These are phyloP conservation scores for Globisporangium echinulatum DNA, from an alignment of 352 stramenopile genomes.

Conservation along the genomic window DNA sequence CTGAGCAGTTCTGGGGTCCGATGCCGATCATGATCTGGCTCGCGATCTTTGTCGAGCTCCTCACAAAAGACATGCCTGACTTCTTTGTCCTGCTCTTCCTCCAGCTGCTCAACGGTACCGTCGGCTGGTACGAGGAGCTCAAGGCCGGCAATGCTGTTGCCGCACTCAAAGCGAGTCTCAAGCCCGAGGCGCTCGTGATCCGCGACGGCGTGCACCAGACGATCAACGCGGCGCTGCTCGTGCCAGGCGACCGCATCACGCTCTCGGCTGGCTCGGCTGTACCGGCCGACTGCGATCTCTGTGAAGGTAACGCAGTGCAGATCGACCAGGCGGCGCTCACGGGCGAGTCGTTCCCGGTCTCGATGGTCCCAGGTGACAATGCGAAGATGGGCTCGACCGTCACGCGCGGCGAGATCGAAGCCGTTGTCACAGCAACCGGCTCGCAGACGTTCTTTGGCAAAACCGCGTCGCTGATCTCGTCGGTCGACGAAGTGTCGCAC, in stretches of 20 bases:
- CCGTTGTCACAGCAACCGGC: slow-evolving; percentile 87
- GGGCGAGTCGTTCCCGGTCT: slow-evolving; percentile 93
- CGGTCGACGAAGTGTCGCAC: slow-evolving; percentile 71
- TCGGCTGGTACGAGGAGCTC: slow-evolving; percentile 76
- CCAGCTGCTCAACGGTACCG: slow-evolving; percentile 54
- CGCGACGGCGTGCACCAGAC: slow-evolving; percentile 86
- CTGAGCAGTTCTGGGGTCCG: slow-evolving; percentile 68
- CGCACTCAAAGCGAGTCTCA: slow-evolving; percentile 84
- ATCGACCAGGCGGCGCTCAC: slow-evolving; percentile 92
- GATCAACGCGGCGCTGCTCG: slow-evolving; percentile 86
- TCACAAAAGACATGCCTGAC: slow-evolving; percentile 44
- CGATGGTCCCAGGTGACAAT: slow-evolving; percentile 67
- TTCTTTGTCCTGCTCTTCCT: slow-evolving; percentile 70
- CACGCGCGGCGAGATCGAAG: slow-evolving; percentile 88
- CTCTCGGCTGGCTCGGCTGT: slow-evolving; percentile 87
- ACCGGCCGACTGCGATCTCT: slow-evolving; percentile 88
- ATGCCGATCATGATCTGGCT: slow-evolving; percentile 92
- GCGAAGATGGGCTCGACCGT: slow-evolving; percentile 87
- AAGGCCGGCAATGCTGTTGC: slow-evolving; percentile 82
- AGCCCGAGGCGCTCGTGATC: slow-evolving; percentile 81
- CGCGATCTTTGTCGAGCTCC: slow-evolving; percentile 77
- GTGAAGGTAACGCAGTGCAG: slow-evolving; percentile 76
- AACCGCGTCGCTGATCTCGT: slow-evolving; percentile 68
- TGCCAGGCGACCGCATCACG: slow-evolving; percentile 92
- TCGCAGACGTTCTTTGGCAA: slow-evolving; percentile 91